These are phyloP conservation scores for Botrytis byssoidea DNA, from an alignment of 2,329 filamentous ascomycete species.

Conservation along the genomic window DNA sequence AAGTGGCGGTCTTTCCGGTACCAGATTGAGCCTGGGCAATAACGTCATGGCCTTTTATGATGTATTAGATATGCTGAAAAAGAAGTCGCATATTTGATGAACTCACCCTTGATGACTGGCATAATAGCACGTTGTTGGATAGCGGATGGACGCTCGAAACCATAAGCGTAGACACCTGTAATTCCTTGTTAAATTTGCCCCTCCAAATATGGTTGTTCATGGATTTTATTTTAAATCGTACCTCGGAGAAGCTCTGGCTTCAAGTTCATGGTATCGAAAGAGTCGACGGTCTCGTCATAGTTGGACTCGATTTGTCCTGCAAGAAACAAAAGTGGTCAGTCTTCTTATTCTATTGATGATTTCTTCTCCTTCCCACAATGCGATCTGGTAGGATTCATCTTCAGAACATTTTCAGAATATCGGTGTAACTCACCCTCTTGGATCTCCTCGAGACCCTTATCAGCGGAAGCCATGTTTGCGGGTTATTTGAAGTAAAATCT, in stretches of 20 bases:
- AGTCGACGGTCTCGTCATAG: conserved; percentile 99
- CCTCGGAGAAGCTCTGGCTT: conserved; percentile 96
- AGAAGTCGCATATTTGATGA: conserved; percentile 3
- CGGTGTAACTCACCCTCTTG: conserved; percentile 71
- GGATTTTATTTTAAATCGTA: conserved; percentile 46
- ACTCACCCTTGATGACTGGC: conserved; percentile 98
- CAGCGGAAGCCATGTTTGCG: conserved; percentile 89
- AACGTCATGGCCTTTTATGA: conserved; percentile 79
- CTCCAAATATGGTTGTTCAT: conserved; percentile 18
- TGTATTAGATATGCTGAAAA: conserved; percentile 28
- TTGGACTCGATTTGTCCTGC: conserved; percentile 99
- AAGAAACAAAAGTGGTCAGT: conserved; percentile 23
- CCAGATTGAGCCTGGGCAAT: conserved; percentile 99
- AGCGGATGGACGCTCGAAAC: conserved; percentile 99
- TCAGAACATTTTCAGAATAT: background rate
- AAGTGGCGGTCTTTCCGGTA: conserved; percentile 99
- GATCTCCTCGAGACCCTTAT: conserved; percentile 98
- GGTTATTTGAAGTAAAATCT: conserved; percentile 53
- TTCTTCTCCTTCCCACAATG: background rate
- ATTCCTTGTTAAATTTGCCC: conserved; percentile 28
- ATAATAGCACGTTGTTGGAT: conserved; percentile 99
- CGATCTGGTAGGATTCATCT: background rate
- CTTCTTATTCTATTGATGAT: background rate
- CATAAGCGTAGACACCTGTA: conserved; percentile 90
- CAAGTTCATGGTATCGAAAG: conserved; percentile 97